Evolutionary conservation across 805 yeast species (phyloP).

Genomic region (Candida germanica): DNA sequence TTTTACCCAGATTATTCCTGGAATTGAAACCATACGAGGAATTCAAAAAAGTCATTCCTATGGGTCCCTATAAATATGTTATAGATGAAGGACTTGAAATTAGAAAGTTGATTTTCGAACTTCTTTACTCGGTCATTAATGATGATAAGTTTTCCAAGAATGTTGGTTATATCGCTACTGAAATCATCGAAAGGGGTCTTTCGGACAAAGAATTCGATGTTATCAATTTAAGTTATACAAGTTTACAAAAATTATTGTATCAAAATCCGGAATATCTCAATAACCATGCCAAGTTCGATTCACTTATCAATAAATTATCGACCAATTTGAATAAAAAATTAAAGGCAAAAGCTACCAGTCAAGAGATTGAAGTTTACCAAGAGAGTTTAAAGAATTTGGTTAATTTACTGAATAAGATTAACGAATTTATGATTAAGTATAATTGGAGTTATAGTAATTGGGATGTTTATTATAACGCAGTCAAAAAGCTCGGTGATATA

Average conservation of each 20-base stretch:
- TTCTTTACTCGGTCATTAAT: slow-evolving; percentile 52
- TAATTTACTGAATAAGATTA: slow-evolving; percentile 6
- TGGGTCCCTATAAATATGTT: slow-evolving; percentile 85
- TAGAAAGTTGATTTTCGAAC: slow-evolving; percentile 69
- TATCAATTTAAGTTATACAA: slow-evolving; percentile 48
- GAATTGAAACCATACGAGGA: slow-evolving; percentile 56
- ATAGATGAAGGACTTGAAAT: slow-evolving; percentile 75
- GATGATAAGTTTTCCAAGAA: slow-evolving; percentile 24
- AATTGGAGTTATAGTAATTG: slow-evolving; percentile 12
- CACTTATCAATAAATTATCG: slow-evolving; percentile 34
- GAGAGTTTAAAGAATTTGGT: slow-evolving; percentile 31
- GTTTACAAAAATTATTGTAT: slow-evolving; percentile 36
- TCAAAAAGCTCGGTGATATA: slow-evolving; percentile 5
- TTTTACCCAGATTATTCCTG: slow-evolving; percentile 48
- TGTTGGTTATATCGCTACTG: slow-evolving; percentile 33
- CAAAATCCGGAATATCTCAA: slow-evolving; percentile 23
- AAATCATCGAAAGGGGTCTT: slow-evolving; percentile 48
- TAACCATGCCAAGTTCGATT: slow-evolving; percentile 18
- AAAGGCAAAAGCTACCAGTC: slow-evolving; percentile 62
- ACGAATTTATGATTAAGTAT: slow-evolving; percentile 10
- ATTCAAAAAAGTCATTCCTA: slow-evolving; percentile 63
- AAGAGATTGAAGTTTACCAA: slow-evolving; percentile 57
- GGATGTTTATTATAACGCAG: slow-evolving; percentile 10
- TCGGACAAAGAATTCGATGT: slow-evolving; percentile 62
- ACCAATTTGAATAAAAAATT: slow-evolving; percentile 44